Base-by-base conservation (phyloP, 495 filamentous ascomycete genomes). In the Astrothelium subdiscretum region DNA sequence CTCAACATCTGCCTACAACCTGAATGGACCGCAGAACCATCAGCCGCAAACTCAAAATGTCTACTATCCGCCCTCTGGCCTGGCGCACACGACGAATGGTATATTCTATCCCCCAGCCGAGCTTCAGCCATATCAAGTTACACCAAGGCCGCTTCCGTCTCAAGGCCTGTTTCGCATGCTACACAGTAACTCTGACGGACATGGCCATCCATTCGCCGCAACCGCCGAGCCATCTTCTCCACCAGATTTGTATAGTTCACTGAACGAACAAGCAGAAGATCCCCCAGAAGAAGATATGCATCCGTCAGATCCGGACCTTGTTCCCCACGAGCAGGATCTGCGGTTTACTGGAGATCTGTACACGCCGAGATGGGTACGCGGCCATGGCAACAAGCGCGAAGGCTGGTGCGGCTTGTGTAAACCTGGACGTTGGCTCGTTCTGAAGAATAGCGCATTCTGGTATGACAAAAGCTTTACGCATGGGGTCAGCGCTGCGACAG, bases 341-440 rank as follows among this genome's bases (percentile, higher is more conserved):
- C 79, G 88, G 32, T 91, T 90, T 62, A 83, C 85, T 58, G 86
- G 85, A 42, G 88, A 91, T 62, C 73, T 91, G 57, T 91, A 91
- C 73, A 91, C 88, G 1, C 88, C 88, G 1, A 79, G 74, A 57
- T 91, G 87, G 85, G 86, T 91, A 24, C 85, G 88, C 40, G 88
- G 87, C 20, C 85, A 88, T 65, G 88, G 88, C 15, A 89, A 89
- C 74, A 89, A 89, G 75, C 83, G 88, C 32, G 88, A 91, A 72
- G 88, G 88, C 5, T 91, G 88, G 88, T 91, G 88, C 63, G 88
- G 87, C 13, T 87, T 90, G 67, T 91, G 88, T 75, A 89, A 88
- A 68, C 88, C 87, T 3, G 88, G 88, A 5, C 79, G 88, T 44
- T 91, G 88, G 88, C 78, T 91, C 13, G 88, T 90, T 20, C 73